Percentiles rank a stretch among this genome's conserved stretches.
These are phyloP conservation scores for Psidium friedrichsthalianum DNA, from an alignment of 345 rosid species.

Conservation along the genomic window DNA sequence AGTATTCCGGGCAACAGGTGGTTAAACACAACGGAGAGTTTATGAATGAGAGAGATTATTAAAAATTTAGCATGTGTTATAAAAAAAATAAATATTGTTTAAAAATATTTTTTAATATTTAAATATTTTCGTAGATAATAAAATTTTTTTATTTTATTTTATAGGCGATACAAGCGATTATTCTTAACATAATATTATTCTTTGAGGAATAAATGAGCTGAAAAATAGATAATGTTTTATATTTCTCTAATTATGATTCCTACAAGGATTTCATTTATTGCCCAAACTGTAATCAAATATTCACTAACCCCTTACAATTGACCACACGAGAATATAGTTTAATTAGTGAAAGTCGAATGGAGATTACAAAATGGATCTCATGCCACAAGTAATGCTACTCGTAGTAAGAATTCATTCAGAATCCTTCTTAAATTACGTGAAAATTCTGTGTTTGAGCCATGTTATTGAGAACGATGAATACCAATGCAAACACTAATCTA, in stretches of 20 bases:
- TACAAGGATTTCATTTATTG: neutral
- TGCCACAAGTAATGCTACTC: neutral
- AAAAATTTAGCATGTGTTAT: too few species aligned
- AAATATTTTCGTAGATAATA: too few species aligned
- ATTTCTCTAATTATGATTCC: neutral
- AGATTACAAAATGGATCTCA: neutral
- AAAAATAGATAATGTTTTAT: too few species aligned
- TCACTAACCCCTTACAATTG: neutral
- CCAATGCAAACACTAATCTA: too few species aligned
- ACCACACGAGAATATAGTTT: neutral
- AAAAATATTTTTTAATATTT: too few species aligned
- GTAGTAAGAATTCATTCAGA: neutral
- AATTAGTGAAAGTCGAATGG: neutral
- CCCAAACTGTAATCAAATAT: neutral
- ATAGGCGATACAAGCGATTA: too few species aligned
- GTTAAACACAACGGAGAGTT: too few species aligned
- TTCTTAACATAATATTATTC: too few species aligned
- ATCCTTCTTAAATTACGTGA: neutral
- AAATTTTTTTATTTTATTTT: too few species aligned
- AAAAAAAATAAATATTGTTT: too few species aligned
- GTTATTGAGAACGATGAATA: neutral
- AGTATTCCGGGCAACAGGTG: too few species aligned
- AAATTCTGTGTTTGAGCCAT: neutral
- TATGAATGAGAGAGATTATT: too few species aligned
- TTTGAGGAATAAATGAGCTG: accelerated